Conservation (phyloP, 352 stramenopile genomes). For the Globisporangium splendens region DNA sequence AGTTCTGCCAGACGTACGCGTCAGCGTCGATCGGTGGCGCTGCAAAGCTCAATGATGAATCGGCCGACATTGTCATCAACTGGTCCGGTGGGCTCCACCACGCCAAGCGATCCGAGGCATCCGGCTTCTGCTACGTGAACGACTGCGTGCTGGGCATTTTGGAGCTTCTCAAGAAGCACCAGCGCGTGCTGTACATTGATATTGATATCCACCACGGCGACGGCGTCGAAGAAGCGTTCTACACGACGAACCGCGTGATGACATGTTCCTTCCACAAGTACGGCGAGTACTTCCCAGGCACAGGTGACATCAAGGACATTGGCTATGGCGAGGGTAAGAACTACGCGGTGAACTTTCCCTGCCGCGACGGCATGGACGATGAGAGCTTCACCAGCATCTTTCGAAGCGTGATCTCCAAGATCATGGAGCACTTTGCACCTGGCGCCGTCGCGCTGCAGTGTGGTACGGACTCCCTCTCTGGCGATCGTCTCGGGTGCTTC, state of each 20-base stretch:
- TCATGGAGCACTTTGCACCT: constrained; percentile 96
- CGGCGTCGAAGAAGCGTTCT: constrained; percentile 99
- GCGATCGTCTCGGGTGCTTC: constrained; percentile 97
- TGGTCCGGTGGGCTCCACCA: constrained; percentile 99
- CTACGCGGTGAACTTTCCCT: constrained; percentile 98
- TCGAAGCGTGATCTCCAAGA: constrained; percentile 92
- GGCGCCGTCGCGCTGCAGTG: constrained; percentile 98
- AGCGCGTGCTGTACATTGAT: constrained; percentile 99
- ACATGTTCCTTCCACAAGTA: constrained; percentile 99
- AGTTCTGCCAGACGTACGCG: constrained; percentile 99
- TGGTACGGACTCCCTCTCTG: constrained; percentile 97
- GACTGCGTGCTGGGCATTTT: constrained; percentile 98
- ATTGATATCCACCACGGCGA: constrained; percentile 99
- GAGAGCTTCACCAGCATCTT: constrained; percentile 92
- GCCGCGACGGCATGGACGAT: constrained; percentile 98
- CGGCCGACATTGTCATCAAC: constrained; percentile 98
- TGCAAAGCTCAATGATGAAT: constrained; percentile 94
- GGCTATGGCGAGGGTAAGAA: constrained; percentile 93
- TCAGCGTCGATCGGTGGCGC: constrained; percentile 96
- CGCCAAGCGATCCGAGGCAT: constrained; percentile 98
- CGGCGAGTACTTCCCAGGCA: constrained; percentile 99
- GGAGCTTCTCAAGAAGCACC: constrained; percentile 96
- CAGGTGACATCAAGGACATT: constrained; percentile 83
- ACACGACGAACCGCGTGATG: constrained; percentile 99
- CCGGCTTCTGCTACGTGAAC: constrained; percentile 99